phyloP scores from a whole-genome alignment of 805 yeast species.

The Isabelozyma heimii region DNA sequence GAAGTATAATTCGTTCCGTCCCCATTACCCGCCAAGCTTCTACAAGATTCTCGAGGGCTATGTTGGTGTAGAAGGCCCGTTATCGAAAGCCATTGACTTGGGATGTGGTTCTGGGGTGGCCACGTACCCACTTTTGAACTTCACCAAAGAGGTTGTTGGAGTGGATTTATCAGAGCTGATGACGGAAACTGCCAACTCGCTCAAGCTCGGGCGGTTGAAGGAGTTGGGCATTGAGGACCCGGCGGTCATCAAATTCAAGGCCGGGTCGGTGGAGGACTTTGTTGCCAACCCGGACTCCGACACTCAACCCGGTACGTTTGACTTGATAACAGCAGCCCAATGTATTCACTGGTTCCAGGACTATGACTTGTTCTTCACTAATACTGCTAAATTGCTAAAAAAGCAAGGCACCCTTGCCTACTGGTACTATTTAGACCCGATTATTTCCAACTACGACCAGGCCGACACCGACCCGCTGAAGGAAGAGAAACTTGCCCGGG shows the following conservation, averaged over 20 bases:
- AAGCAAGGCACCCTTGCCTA: constrained; percentile 42
- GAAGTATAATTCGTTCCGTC: constrained; percentile 38
- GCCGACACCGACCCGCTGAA: constrained; percentile 4
- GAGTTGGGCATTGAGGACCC: constrained; percentile 22
- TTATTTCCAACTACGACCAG: constrained; percentile 25
- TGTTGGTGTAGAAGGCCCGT: constrained; percentile 15
- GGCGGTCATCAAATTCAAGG: constrained; percentile 25
- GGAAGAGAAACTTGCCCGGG: constrained; percentile 11
- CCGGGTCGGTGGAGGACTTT: constrained; percentile 33
- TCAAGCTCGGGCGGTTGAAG: constrained; percentile 18
- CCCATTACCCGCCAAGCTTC: constrained; percentile 39
- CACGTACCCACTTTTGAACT: constrained; percentile 39
- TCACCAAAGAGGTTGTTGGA: constrained; percentile 39
- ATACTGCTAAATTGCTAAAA: constrained; percentile 33
- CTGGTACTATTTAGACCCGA: constrained; percentile 42
- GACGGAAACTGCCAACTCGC: constrained; percentile 41
- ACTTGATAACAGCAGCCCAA: constrained; percentile 42
- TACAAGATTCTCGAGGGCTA: constrained; percentile 27
- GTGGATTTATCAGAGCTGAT: constrained; percentile 47
- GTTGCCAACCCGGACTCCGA: constrained; percentile 9
- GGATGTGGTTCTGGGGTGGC: constrained; percentile 60
- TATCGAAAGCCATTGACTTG: constrained; percentile 30
- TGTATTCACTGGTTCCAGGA: constrained; percentile 42
- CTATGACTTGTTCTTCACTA: constrained; percentile 27
- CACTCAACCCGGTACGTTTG: constrained; percentile 20